A percentile compares a stretch with the other conserved stretches of the same genome.
Conservation (phyloP, 2,329 filamentous ascomycete genomes). For the Fusarium keratoplasticum region DNA sequence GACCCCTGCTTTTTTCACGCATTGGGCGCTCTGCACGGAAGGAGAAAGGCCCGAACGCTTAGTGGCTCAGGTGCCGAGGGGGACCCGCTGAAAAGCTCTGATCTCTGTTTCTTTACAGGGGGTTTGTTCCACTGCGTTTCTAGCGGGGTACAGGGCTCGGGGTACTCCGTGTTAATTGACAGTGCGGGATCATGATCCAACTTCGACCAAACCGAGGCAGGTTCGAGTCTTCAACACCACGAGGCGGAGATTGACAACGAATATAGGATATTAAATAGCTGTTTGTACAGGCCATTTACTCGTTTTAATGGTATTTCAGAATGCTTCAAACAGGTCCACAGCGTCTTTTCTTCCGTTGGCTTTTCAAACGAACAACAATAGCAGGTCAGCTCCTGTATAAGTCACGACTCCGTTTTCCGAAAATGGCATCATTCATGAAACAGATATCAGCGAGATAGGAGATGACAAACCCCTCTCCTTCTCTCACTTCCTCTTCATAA, state of each 20-base stretch:
- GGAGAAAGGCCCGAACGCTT: not conserved
- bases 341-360: not conserved
- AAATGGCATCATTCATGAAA: conserved; percentile 11
- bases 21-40: conserved; percentile 16
- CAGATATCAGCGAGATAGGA: not conserved
- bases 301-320: not conserved
- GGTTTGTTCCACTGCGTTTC: conserved; percentile 6
- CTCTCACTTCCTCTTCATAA: not conserved
- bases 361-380: not conserved
- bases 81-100: conserved; percentile 31
- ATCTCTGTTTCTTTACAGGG: conserved; percentile 29
- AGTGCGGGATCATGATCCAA: not conserved
- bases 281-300: not conserved
- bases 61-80: conserved; percentile 24
- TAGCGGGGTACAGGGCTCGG: conserved; percentile 32
- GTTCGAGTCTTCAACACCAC: not conserved
- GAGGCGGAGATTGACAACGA: not conserved
- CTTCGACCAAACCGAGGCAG: not conserved
- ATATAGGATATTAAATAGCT: not conserved
- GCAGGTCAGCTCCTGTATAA: conserved; percentile 11
- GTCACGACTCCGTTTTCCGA: conserved; percentile 1
- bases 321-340: not conserved
- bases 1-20: conserved; percentile 33
- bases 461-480: not conserved
- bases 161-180: conserved; percentile 30